Evolutionary conservation across 352 stramenopile genomes (phyloP).

Genomic region (Aphanomyces stellatus): DNA sequence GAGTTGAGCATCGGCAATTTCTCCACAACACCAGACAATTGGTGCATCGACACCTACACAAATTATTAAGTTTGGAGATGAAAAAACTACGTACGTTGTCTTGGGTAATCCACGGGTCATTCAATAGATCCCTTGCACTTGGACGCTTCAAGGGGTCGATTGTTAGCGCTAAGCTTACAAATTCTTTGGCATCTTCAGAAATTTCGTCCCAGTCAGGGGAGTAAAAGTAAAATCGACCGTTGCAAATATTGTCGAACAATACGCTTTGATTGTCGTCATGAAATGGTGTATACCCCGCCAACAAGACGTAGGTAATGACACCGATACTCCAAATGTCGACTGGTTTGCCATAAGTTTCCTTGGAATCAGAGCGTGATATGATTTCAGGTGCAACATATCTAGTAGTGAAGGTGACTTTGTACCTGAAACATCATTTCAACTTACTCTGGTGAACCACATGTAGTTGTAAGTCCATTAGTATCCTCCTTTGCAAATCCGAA

Average conservation of each 20-base stretch:
- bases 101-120: constrained; percentile 70
- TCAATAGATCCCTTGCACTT: constrained; percentile 42
- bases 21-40: constrained; percentile 61
- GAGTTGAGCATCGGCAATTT: constrained; percentile 76
- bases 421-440: too few relatives aligned
- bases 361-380: constrained; percentile 34
- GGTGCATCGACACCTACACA: constrained; percentile 57
- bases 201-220: constrained; percentile 87
- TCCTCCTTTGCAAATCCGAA: constrained; percentile 89
- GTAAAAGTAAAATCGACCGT: constrained; percentile 80
- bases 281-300: constrained; percentile 78
- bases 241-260: constrained; percentile 86
- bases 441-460: constrained; percentile 71
- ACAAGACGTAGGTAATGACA: constrained; percentile 88
- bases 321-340: constrained; percentile 84
- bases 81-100: constrained; percentile 25
- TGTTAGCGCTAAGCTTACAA: constrained; percentile 77
- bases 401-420: background rate
- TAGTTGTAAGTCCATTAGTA: constrained; percentile 54
- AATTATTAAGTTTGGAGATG: constrained; percentile 18
- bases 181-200: constrained; percentile 83
- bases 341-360: constrained; percentile 65
- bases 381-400: constrained; percentile 82
- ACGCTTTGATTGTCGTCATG: constrained; percentile 92
- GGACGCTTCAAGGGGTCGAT: constrained; percentile 66